Percentiles rank a stretch among this genome's conserved stretches.
These are phyloP conservation scores for Nannochloris sp. DNA, from an alignment of 139 green algal species.

Conservation along the genomic window DNA sequence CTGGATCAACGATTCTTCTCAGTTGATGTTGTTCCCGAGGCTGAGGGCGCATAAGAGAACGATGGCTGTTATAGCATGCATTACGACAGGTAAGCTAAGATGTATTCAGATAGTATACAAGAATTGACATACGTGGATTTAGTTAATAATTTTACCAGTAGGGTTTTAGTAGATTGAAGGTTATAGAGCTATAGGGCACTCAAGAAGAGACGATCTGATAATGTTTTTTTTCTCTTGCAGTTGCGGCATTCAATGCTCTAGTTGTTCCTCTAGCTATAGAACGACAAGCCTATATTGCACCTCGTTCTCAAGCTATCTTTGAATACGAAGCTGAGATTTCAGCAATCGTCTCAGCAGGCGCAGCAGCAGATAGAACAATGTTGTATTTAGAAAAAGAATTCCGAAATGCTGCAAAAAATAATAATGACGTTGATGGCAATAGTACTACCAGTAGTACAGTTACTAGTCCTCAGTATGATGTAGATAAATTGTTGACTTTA, in stretches of 20 bases:
- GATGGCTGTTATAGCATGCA: constrained; percentile 35
- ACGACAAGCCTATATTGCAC: not conserved
- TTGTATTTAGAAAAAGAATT: too few species aligned
- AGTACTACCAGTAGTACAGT: not conserved
- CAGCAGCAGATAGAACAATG: not conserved
- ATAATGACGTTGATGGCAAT: not conserved
- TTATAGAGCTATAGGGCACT: too few species aligned
- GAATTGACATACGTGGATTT: too few species aligned
- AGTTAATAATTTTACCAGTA: too few species aligned
- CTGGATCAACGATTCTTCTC: constrained; percentile 44
- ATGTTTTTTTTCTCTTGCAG: not conserved
- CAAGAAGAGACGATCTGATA: not conserved
- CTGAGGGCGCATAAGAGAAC: constrained; percentile 55
- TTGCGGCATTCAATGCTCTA: constrained; percentile 62
- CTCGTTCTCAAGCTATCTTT: not conserved
- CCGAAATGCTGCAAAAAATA: not conserved
- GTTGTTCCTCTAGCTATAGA: constrained; percentile 59
- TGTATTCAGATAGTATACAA: too few species aligned
- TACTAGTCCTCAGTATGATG: too few species aligned
- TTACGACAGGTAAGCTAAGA: constrained; percentile 24
- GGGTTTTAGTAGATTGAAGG: too few species aligned
- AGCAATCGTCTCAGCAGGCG: not conserved
- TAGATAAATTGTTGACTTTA: too few species aligned
- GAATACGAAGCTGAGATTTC: not conserved
- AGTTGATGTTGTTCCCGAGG: constrained; percentile 41